Evolutionary conservation across 208 protist genomes (phyloP), one percentile per base, ranked within the genome.

Genomic region (Crithidia sp.): DNA sequence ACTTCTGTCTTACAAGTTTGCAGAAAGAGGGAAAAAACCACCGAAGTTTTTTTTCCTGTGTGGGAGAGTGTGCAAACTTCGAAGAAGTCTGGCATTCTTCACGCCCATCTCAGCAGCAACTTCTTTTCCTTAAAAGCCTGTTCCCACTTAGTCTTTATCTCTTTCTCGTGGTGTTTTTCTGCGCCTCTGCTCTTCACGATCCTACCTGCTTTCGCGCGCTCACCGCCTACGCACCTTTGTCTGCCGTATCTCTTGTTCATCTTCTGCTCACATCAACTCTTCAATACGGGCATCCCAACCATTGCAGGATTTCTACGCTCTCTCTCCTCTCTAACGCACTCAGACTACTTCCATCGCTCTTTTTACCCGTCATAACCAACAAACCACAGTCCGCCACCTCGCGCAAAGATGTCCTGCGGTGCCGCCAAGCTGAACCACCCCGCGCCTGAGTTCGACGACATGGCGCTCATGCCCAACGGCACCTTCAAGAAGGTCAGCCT

Each of bases 401-500:
- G 8, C 6, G 36, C 36, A 16, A 67, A 12, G 4, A 68, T 68
- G 63, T 68, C 63, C 52, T 68, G 63, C 63, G 63, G 63, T 68
- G 63, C 19, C 40, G 63, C 63, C 49, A 68, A 68, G 60, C 59
- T 97, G 28, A 93, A 96, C 86, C 90, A 94, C 68, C 92, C 90
- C 60, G 96, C 96, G 44, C 97, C 97, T 61, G 60, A 58, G 58
- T 98, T 98, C 85, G 81, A 94, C 50, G 91, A 96, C 61, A 72
- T 89, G 74, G 96, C 96, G 71, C 84, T 99, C 55, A 86, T 98
- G 80, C 89, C 91, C 56, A 88, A 98, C 66, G 97, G 97, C 82
- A 91, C 91, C 77, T 98, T 99, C 89, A 96, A 98, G 84, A 93
- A 91, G 54, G 56, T 99, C 65, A 92, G 72, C 44, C 88, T 98